phyloP scores from a whole-genome alignment of 495 filamentous ascomycete genomes.

The Diplogelasinospora grovesii region DNA sequence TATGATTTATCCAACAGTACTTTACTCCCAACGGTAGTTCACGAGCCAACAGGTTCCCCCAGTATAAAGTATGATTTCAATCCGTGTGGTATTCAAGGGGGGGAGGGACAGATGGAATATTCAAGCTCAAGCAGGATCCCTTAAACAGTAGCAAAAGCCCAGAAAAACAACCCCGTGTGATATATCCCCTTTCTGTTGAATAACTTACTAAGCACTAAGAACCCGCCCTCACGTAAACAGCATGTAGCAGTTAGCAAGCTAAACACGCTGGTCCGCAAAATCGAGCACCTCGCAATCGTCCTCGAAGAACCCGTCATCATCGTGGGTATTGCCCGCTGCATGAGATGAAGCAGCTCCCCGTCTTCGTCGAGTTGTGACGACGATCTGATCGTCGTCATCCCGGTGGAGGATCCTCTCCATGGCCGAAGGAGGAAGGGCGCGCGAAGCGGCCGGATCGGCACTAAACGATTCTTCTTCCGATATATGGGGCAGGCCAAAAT shows the following conservation, averaged over 20 bases:
- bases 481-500: constrained; percentile 44
- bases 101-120: no score
- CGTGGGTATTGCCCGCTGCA: constrained; percentile 46
- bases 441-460: constrained; percentile 41
- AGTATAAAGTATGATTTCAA: no score
- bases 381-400: constrained; percentile 64
- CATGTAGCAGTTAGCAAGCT: constrained; percentile 23
- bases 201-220: neutral
- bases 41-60: no score
- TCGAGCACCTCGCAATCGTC: constrained; percentile 91
- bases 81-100: no score
- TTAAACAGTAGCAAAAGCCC: constrained; percentile 7
- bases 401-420: constrained; percentile 52
- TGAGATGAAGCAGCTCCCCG: constrained; percentile 44
- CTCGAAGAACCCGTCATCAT: constrained; percentile 81
- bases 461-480: constrained; percentile 52
- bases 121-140: no score
- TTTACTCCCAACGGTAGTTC: no score
- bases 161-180: neutral
- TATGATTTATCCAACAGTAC: no score
- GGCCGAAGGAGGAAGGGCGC: constrained; percentile 46
- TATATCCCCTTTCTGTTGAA: no score
- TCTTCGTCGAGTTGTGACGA: constrained; percentile 69
- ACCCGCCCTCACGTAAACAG: constrained; percentile 3
- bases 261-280: constrained; percentile 81